These are phyloP conservation scores for Phytophthora aleatoria DNA, from an alignment of 352 stramenopile species.

Conservation along the genomic window DNA sequence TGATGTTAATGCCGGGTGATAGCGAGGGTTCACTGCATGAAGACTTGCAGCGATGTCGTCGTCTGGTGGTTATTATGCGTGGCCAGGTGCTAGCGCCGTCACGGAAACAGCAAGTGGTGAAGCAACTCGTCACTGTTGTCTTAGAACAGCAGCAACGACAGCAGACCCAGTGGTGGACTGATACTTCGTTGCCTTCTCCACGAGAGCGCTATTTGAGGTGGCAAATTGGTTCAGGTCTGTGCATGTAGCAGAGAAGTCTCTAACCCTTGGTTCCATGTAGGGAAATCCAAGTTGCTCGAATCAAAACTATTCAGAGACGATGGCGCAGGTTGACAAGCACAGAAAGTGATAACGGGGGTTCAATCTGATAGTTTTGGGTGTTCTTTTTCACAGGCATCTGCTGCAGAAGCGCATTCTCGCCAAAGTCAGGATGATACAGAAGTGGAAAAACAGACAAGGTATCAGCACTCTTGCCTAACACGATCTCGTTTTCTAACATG, in stretches of 20 bases:
- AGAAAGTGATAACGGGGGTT: neutral
- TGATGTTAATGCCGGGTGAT: slow-evolving; percentile 7
- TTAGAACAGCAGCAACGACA: neutral
- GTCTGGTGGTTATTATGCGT: slow-evolving; percentile 56
- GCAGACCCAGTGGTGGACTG: neutral
- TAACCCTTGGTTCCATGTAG: slow-evolving; percentile 1
- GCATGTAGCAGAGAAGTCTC: neutral
- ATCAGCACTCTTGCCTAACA: neutral
- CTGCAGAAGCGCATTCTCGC: slow-evolving; percentile 19
- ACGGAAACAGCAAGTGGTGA: slow-evolving; percentile 41
- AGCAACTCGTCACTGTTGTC: slow-evolving; percentile 34
- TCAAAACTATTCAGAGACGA: slow-evolving; percentile 22
- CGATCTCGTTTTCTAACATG: neutral
- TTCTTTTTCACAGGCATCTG: slow-evolving; percentile 4
- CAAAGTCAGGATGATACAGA: slow-evolving; percentile 30
- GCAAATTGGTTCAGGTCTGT: neutral
- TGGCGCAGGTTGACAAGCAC: slow-evolving; percentile 20
- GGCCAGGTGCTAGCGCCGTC: slow-evolving; percentile 47
- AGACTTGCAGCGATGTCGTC: slow-evolving; percentile 60
- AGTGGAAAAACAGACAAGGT: slow-evolving; percentile 40
- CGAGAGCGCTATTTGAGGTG: slow-evolving; percentile 41
- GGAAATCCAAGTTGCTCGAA: slow-evolving; percentile 12
- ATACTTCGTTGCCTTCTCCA: slow-evolving; percentile 16
- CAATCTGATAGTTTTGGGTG: neutral
- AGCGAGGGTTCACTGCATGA: slow-evolving; percentile 20